Evolutionary conservation across 2,329 filamentous ascomycete species (phyloP).

Genomic region (Exserohilum turcica): DNA sequence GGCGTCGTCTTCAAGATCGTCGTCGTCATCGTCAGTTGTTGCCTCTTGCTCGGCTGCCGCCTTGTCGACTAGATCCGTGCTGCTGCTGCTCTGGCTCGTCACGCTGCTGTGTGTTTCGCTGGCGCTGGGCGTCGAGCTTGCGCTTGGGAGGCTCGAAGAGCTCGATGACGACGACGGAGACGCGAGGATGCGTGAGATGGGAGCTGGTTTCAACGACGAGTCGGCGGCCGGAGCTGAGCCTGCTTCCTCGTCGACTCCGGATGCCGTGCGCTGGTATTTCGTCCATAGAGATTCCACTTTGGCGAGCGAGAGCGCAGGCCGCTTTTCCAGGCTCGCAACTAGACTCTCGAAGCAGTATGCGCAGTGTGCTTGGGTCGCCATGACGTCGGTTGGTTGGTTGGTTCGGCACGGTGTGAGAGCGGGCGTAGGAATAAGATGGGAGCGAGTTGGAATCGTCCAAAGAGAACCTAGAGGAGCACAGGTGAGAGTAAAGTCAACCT

Average conservation of each 20-base stretch:
- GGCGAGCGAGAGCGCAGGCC: constrained; percentile 68
- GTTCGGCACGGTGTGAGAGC: background rate
- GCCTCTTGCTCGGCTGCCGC: constrained; percentile 33
- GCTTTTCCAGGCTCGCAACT: constrained; percentile 72
- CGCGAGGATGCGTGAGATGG: constrained; percentile 53
- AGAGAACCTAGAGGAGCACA: background rate
- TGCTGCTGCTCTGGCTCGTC: constrained; percentile 46
- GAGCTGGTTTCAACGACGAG: constrained; percentile 46
- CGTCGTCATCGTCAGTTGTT: constrained; percentile 30
- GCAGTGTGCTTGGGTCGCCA: constrained; percentile 87
- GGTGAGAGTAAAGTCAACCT: background rate
- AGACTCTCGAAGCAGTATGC: constrained; percentile 92
- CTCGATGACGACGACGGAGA: constrained; percentile 48
- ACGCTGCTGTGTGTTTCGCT: constrained; percentile 47
- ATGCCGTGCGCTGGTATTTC: constrained; percentile 48
- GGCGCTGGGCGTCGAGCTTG: constrained; percentile 52
- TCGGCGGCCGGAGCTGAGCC: constrained; percentile 17
- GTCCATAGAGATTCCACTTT: constrained; percentile 74
- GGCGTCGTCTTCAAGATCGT: constrained; percentile 24
- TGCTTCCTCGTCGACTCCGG: constrained; percentile 12
- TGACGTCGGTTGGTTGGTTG: constrained; percentile 51
- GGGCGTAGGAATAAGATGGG: background rate
- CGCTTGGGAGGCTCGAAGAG: constrained; percentile 56
- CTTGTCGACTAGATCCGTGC: constrained; percentile 44
- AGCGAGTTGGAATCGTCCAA: background rate